Percentiles rank a stretch among this genome's conserved stretches.
Conservation (phyloP, 257 asterid genomes). For the Fraxinus cuspidata region DNA sequence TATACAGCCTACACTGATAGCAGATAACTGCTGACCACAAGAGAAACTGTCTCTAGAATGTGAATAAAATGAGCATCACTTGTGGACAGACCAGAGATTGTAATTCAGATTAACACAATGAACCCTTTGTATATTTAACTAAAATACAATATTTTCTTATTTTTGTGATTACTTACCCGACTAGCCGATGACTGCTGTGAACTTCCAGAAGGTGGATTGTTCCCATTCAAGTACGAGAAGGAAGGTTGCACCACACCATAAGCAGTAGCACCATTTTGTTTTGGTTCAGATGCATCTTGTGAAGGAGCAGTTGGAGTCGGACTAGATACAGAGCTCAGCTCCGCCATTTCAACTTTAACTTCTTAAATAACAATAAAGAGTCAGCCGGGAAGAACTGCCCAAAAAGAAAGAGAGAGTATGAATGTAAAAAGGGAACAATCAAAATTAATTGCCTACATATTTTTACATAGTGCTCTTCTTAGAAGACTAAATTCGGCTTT, state of each 20-base stretch:
- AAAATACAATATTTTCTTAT: not conserved
- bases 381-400: not conserved
- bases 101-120: slow-evolving; percentile 19
- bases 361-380: not conserved
- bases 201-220: slow-evolving; percentile 28
- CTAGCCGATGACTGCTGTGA: slow-evolving; percentile 34
- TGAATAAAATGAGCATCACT: slow-evolving; percentile 30
- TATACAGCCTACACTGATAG: slow-evolving; percentile 30
- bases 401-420: not conserved
- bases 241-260: slow-evolving; percentile 29
- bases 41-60: slow-evolving; percentile 31
- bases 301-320: slow-evolving; percentile 14
- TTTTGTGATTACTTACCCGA: slow-evolving; percentile 32
- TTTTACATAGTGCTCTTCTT: not conserved
- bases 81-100: slow-evolving; percentile 25
- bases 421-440: not conserved
- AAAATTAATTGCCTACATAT: not conserved
- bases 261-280: slow-evolving; percentile 22
- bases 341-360: slow-evolving; percentile 19
- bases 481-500: slow-evolving; percentile 1
- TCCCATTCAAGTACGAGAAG: slow-evolving; percentile 39
- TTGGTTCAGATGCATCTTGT: slow-evolving; percentile 23
- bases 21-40: slow-evolving; percentile 30
- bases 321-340: slow-evolving; percentile 29
- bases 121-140: slow-evolving; percentile 1